phyloP scores from a whole-genome alignment of 176 grass and related monocot species.

The Cenchrus fungigraminus region DNA sequence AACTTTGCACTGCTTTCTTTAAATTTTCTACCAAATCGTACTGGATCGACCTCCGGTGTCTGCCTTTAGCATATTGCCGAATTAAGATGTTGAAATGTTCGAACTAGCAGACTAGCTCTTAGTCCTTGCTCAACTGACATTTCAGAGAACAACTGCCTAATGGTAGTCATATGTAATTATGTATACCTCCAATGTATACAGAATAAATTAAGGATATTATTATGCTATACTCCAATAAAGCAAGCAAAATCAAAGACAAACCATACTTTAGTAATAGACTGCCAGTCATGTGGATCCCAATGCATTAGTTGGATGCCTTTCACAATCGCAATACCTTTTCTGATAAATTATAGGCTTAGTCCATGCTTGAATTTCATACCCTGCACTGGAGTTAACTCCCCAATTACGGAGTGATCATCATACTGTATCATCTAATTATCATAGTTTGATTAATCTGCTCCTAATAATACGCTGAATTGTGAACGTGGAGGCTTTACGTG shows the following conservation, averaged over 20 bases:
- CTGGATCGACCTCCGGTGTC: background rate
- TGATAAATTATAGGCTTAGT: background rate
- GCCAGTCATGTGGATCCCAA: background rate
- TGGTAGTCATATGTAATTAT: background rate
- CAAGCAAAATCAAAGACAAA: background rate
- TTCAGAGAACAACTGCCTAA: background rate
- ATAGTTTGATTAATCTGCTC: background rate
- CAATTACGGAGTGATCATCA: background rate
- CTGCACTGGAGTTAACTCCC: background rate
- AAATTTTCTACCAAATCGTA: background rate
- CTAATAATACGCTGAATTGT: background rate
- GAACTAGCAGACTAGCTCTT: background rate
- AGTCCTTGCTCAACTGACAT: background rate
- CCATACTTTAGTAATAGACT: background rate
- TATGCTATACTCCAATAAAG: background rate
- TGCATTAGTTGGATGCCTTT: background rate
- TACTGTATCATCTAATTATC: background rate
- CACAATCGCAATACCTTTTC: background rate
- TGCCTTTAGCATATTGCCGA: background rate
- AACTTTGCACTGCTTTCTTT: background rate
- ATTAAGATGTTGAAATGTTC: conserved; percentile 17
- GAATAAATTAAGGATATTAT: background rate
- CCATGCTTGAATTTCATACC: background rate
- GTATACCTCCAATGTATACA: background rate
- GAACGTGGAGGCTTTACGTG: background rate